Base-by-base conservation (phyloP, 306 rosid species). In the Quercus wislizeni region DNA sequence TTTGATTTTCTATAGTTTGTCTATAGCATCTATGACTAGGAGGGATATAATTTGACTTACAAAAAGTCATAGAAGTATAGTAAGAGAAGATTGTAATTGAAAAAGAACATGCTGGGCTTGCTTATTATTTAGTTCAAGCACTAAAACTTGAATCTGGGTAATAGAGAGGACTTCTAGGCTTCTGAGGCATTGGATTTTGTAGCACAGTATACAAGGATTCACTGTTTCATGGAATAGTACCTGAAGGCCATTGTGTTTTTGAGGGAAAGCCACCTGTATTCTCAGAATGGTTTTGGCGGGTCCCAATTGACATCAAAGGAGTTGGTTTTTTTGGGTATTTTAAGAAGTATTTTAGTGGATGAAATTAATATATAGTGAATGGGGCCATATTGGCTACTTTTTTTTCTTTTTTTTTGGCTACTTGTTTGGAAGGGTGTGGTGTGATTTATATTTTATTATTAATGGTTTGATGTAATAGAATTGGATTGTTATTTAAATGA, bases 391-490 rank as follows among this genome's bases (percentile, higher is more conserved):
- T 54, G 59, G 75, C 63, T 74, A 41, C 71, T 21, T 2, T 31
- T 58, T 69, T 21, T 38, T 23, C 23, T 23, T 6, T 6, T 3
- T 58, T 38, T 0, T 38, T 38, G 43, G 10, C 43, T 1, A 46
- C 33, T 33, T 49, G 71, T 14, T 21, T 52, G 5, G 38, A 70
- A 76, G 67, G 43, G 80, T 76, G 69, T 25, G 27, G 77, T 51
- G 58, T 55, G 74, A 38, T 73, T 73, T 30, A 46, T 46, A 9
- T 73, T 49, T 9, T 46, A 9, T 46, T 46, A 7, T 14, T 62
- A 19, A 5, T 64, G 1, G 33, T 63, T 54, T 5, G 19, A 15
- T 31, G 9, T 20, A 13, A 23, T 49, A 9, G 31, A 14, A 64
- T 6, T 33, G 11, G 65, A 25, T 2, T 15, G 55, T 58, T 13